Conservation (phyloP, 2,329 filamentous ascomycete species). For the Fusarium begoniae region DNA sequence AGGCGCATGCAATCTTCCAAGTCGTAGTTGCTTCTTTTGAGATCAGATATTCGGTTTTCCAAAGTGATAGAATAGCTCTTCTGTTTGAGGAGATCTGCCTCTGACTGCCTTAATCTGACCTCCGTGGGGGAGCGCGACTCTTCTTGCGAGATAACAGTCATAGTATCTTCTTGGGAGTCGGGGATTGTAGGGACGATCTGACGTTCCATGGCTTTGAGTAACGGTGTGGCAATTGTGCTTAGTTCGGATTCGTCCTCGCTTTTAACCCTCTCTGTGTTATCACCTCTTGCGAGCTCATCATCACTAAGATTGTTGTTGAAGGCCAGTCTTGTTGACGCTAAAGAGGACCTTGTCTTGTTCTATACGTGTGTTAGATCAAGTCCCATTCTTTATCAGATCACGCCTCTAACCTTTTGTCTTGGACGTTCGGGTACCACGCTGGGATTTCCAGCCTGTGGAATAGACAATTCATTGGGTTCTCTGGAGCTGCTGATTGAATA, state of each 20-base stretch:
- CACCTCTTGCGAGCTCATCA: neutral
- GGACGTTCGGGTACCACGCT: neutral
- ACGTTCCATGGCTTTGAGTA: fast-evolving
- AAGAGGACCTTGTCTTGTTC: fast-evolving
- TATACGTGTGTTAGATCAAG: fast-evolving
- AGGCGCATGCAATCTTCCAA: neutral
- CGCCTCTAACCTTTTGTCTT: neutral
- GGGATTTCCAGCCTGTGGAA: neutral
- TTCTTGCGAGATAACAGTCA: too few species aligned
- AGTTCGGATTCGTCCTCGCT: neutral
- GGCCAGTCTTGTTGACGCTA: fast-evolving
- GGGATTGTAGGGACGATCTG: fast-evolving
- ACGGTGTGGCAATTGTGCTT: fast-evolving
- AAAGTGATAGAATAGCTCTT: neutral
- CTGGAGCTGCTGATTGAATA: neutral
- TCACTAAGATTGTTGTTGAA: neutral
- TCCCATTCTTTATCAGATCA: fast-evolving
- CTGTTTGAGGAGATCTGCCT: neutral
- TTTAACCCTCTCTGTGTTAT: fast-evolving
- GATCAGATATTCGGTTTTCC: neutral
- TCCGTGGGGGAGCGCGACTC: fast-evolving
- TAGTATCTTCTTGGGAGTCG: neutral
- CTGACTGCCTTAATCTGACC: fast-evolving
- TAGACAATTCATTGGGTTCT: neutral
- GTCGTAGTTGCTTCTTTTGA: fast-evolving